Evolutionary conservation across 75 land plant genomes (phyloP), one percentile per base, ranked within the genome.

Genomic region (Cupressus sempervirens): DNA sequence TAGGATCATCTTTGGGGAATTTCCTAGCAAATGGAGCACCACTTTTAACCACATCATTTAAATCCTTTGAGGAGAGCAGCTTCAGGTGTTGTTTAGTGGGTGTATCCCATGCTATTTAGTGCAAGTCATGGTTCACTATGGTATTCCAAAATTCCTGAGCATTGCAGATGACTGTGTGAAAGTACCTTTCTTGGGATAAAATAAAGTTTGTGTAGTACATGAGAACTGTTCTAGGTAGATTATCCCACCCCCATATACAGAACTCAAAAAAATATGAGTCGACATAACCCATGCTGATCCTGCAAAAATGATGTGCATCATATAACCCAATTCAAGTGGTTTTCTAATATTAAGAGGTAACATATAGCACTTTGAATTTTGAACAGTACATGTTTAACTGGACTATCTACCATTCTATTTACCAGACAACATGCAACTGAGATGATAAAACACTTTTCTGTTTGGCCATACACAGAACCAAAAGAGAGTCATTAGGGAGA

Each of bases 41-140:
- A n/a, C n/a, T n/a, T n/a, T n/a, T n/a, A n/a, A n/a, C n/a, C n/a
- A n/a, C n/a, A n/a, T n/a, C n/a, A 54, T 92, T 84, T 72, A 88
- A 95, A 83, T 93, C 80, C 84, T 91, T 93, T 20, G 86, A 83
- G 40, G 95, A 73, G 36, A 95, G 87, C 2, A 84, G 38, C 70
- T 87, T 54, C 3, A 97, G 98, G 82, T 96, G 98, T 79, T 96
- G 98, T 85, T 96, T 96, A 3, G 96, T 93, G 20, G 96, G 97
- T 4, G 84, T 85, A 73, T 96, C 95, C 98, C 98, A 96, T 46
- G 86, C 79, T 35, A 89, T 91, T 86, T 85, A 96, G 82, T 91
- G 98, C 67, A 96, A 83, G 79, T 96, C 98, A 84, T 93, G 93
- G 85, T 96, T 96, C 13, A 96, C 90, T 0, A 95, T 96, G 3